phyloP scores from a whole-genome alignment of 75 land plant genomes.

The Isoetes taiwanensis region DNA sequence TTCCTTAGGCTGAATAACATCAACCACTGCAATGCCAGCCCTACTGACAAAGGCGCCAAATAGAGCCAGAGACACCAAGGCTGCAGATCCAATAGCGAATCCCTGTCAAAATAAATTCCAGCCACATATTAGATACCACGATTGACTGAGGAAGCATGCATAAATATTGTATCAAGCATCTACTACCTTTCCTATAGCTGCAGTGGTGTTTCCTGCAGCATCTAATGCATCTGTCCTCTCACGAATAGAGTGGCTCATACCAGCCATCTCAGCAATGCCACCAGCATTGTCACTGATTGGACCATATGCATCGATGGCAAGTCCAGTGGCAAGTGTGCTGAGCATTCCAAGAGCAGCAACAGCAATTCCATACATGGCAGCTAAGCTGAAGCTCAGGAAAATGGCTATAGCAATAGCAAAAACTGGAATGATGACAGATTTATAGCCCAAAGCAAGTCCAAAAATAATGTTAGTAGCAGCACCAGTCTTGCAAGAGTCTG shows the following conservation, averaged over 20 bases:
- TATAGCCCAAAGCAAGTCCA: conserved; percentile 38
- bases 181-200: conserved; percentile 18
- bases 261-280: conserved; percentile 50
- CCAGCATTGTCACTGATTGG: conserved; percentile 69
- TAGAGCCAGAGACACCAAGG: conserved; percentile 53
- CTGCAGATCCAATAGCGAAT: conserved; percentile 61
- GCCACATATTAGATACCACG: too few species aligned
- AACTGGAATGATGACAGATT: conserved; percentile 66
- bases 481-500: background rate
- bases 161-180: background rate
- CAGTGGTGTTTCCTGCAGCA: conserved; percentile 23
- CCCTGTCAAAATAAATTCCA: conserved; percentile 21
- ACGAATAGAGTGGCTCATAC: conserved; percentile 52
- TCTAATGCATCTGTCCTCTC: conserved; percentile 22
- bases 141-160: too few species aligned
- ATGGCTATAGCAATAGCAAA: conserved; percentile 69
- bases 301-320: conserved; percentile 80
- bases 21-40: conserved; percentile 40
- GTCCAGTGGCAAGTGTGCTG: conserved; percentile 70
- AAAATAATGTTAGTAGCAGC: conserved; percentile 26
- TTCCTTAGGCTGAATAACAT: conserved; percentile 36
- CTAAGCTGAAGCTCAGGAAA: conserved; percentile 56
- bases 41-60: conserved; percentile 51
- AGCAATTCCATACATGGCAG: conserved; percentile 84
- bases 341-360: conserved; percentile 75